Conservation (phyloP, 768 basidiomycete genomes). For the Guyanaporus albipodus region DNA sequence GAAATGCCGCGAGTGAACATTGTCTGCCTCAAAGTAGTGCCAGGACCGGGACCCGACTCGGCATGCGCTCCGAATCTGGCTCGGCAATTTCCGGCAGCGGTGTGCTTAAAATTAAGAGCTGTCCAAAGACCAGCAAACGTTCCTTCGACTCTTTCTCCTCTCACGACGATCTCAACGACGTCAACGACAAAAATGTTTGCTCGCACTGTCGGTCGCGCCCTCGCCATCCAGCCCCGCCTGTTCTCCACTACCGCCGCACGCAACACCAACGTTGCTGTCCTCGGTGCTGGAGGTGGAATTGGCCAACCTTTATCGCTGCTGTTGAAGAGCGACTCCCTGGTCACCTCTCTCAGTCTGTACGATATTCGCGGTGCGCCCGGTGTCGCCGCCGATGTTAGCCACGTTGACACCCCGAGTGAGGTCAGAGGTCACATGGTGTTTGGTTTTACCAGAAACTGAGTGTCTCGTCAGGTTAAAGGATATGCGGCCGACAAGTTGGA, state of each 20-base stretch:
- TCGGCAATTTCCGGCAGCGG: conserved; percentile 15
- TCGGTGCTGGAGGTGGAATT: conserved; percentile 98
- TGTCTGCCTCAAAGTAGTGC: too few species aligned
- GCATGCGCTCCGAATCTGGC: conserved; percentile 1
- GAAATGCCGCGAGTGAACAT: too few species aligned
- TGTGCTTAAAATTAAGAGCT: conserved; percentile 12
- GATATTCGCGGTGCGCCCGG: conserved; percentile 43
- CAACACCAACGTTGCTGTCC: conserved; percentile 88
- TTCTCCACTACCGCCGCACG: conserved; percentile 75
- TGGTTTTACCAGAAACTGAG: not conserved
- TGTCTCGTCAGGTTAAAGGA: conserved; percentile 59
- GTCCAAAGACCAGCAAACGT: not conserved
- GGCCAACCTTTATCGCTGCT: conserved; percentile 90
- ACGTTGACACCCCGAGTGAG: conserved; percentile 87
- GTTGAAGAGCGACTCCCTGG: conserved; percentile 89
- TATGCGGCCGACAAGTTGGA: conserved; percentile 86
- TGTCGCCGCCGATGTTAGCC: conserved; percentile 96
- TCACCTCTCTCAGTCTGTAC: conserved; percentile 71
- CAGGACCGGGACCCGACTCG: too few species aligned
- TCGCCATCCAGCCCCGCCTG: conserved; percentile 53
- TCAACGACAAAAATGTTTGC: conserved; percentile 54
- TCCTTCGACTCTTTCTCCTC: not conserved
- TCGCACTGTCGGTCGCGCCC: conserved; percentile 56
- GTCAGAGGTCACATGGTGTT: conserved; percentile 38
- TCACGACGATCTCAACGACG: conserved; percentile 12